Evolutionary conservation across 176 grass and related monocot species (phyloP).

Genomic region (Themeda triandra): DNA sequence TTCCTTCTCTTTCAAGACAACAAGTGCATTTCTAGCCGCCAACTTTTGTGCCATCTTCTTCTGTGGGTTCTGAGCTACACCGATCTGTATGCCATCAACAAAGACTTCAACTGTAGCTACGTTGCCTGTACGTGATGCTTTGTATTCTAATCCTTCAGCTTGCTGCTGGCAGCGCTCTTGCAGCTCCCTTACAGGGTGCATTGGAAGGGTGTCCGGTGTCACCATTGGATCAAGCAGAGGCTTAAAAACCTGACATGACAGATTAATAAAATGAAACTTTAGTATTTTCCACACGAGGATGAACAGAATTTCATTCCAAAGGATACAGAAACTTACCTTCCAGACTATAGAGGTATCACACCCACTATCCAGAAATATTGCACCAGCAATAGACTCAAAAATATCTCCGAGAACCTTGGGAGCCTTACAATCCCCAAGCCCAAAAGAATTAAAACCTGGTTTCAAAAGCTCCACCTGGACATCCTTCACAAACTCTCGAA

Average conservation of each 20-base stretch:
- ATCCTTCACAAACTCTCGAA: slow-evolving; percentile 98
- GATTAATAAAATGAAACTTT: not conserved
- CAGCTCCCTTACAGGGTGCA: slow-evolving; percentile 98
- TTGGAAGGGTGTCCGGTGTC: slow-evolving; percentile 87
- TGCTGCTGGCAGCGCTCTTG: slow-evolving; percentile 99
- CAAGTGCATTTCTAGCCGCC: slow-evolving; percentile 85
- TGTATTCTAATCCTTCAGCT: slow-evolving; percentile 92
- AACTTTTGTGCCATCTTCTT: slow-evolving; percentile 99
- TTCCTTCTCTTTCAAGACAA: slow-evolving; percentile 86
- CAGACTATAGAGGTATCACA: slow-evolving; percentile 69
- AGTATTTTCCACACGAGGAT: not conserved
- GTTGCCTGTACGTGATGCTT: slow-evolving; percentile 70
- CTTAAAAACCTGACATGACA: slow-evolving; percentile 60
- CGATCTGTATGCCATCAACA: slow-evolving; percentile 87
- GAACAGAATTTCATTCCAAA: not conserved
- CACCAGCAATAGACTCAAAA: slow-evolving; percentile 91
- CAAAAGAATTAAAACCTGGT: slow-evolving; percentile 95
- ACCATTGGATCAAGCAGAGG: slow-evolving; percentile 84
- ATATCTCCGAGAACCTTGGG: slow-evolving; percentile 98
- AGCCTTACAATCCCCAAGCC: slow-evolving; percentile 95
- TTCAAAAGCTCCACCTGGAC: slow-evolving; percentile 77
- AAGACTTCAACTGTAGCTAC: slow-evolving; percentile 92
- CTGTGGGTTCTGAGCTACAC: slow-evolving; percentile 90
- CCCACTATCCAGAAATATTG: slow-evolving; percentile 85
- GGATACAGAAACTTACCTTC: slow-evolving; percentile 50